Base-by-base conservation (phyloP, 2,329 filamentous ascomycete genomes). In the Parasarocladium wereldwijsianum region DNA sequence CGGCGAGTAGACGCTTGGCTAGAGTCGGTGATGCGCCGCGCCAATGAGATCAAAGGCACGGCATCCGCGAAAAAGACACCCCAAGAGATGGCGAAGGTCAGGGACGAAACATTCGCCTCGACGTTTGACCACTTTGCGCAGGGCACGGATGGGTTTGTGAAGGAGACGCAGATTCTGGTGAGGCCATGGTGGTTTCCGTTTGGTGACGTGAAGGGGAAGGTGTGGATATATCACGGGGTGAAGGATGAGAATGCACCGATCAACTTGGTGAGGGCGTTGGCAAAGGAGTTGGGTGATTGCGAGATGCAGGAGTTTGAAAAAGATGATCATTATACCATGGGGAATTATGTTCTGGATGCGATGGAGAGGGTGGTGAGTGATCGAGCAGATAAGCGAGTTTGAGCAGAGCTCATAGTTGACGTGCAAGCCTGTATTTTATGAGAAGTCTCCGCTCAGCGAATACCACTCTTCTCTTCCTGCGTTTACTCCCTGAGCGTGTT, bases 241-340 rank as follows among this genome's bases (percentile, higher is more conserved):
- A 36, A 43, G 12, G 51, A 55, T 17, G 31, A 15, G 8, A 50
- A 54, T 22, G 43, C 45, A 2, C 52, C 51, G 2, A 41, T 52
- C 8, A 33, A 32, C 13, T 45, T 48, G 42, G 44, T 54, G 4
- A 43, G 50, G n/a, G 55, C 50, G 29, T 46, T 58, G 42, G 49
- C 50, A 1, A 40, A 52, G 16, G 39, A 40, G 9, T 27, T 61
- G 17, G 52, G 50, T 3, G 40, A 55, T 19, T 40, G 41, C 4
- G 36, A 36, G 3, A 35, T 58, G 8, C 36, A 38, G 3, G 53
- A 55, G 35, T 52, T 46, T 22, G 41, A 44, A 10, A 43, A 43
- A 2, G 49, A 54, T 6, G 49, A 40, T 4, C 52, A 55, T 26
- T 51, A 45, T 24, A 47, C 43, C 3, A 38, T 50, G 35, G 43